These are phyloP conservation scores for Rhynchospora breviuscula DNA, from an alignment of 176 grass and related monocot species.

Conservation along the genomic window DNA sequence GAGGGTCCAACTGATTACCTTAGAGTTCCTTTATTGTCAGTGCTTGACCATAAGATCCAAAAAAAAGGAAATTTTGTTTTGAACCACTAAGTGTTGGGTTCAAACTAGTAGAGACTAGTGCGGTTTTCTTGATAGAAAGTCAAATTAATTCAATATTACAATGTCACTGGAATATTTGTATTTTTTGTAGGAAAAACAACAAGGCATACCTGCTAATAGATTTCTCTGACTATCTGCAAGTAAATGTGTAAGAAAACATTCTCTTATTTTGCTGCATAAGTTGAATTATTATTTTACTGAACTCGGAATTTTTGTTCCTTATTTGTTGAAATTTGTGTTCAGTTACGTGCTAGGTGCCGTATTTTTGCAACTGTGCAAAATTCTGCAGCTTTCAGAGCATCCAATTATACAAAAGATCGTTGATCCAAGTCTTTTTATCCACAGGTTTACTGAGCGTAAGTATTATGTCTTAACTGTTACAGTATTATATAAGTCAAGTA, in stretches of 20 bases:
- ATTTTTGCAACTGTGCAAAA: slow-evolving; percentile 90
- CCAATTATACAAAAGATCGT: slow-evolving; percentile 80
- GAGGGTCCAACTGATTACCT: background rate
- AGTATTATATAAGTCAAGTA: background rate
- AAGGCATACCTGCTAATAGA: slow-evolving; percentile 86
- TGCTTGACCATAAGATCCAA: background rate
- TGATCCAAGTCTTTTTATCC: slow-evolving; percentile 96
- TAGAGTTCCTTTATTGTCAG: background rate
- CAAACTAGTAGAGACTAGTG: background rate
- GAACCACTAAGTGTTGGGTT: background rate
- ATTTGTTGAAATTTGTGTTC: slow-evolving; percentile 32
- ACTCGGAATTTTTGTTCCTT: slow-evolving; percentile 19
- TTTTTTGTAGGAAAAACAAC: slow-evolving; percentile 66
- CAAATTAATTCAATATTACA: background rate
- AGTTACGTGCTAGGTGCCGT: slow-evolving; percentile 90
- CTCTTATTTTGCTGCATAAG: slow-evolving; percentile 16
- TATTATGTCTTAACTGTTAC: background rate
- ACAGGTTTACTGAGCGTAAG: slow-evolving; percentile 94
- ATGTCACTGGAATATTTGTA: slow-evolving; percentile 14
- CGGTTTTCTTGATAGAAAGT: background rate
- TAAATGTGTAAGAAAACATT: slow-evolving; percentile 67
- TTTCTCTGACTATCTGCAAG: slow-evolving; percentile 79
- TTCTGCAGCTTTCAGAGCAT: slow-evolving; percentile 55
- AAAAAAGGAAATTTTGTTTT: background rate
- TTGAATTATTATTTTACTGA: background rate